Conservation (phyloP, 108 stramenopile species). For the Nannochloropsis oceanica region DNA sequence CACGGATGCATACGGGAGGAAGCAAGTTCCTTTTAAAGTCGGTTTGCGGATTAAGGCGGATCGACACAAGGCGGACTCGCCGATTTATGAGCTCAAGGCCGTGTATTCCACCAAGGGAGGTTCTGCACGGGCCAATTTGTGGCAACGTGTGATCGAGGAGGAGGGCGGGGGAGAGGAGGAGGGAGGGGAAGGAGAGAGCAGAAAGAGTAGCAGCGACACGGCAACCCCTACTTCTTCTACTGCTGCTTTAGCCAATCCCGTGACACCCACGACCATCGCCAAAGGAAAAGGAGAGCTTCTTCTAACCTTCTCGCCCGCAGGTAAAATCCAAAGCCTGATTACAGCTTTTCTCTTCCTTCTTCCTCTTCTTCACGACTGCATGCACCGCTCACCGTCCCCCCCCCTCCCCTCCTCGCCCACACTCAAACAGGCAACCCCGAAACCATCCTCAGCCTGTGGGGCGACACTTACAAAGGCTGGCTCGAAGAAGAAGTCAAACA, state of each 20-base stretch:
- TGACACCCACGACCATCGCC: too few species aligned
- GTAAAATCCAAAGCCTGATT: neutral
- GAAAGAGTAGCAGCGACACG: neutral
- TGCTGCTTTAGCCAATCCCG: too few species aligned
- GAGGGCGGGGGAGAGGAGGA: neutral
- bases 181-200: neutral
- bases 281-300: neutral
- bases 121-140: neutral
- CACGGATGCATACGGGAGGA: neutral
- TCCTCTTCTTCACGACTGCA: neutral
- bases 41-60: neutral
- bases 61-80: neutral
- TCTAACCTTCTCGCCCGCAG: neutral
- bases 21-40: neutral
- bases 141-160: neutral
- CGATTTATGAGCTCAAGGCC: neutral
- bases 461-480: neutral
- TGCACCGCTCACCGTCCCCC: neutral
- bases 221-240: too few species aligned
- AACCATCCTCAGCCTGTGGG: neutral
- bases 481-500: neutral
- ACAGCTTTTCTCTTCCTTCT: neutral
- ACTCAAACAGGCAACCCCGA: neutral
- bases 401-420: neutral
- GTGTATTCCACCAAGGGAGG: neutral